A percentile compares a stretch with the other conserved stretches of the same genome.
These are phyloP conservation scores for Emericellopsis atlantica DNA, from an alignment of 2,329 filamentous ascomycete species.

Conservation along the genomic window DNA sequence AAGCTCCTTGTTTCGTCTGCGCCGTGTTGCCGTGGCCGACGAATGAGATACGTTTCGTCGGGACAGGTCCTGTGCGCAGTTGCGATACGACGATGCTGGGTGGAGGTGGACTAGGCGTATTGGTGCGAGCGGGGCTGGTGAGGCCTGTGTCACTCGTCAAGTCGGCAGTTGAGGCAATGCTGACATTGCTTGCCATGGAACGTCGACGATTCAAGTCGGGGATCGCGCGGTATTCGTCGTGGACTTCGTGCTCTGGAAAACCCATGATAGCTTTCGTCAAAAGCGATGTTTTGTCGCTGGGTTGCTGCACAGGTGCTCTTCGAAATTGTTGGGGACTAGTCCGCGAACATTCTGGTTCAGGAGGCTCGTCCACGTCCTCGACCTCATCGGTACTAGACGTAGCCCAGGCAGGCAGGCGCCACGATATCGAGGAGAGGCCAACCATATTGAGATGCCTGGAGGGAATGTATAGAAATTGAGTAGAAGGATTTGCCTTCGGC, in stretches of 20 bases:
- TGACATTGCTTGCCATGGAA: constrained; percentile 70
- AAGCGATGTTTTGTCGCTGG: constrained; percentile 60
- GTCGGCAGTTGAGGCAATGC: constrained; percentile 73
- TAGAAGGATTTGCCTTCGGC: neutral
- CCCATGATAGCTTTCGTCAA: constrained; percentile 73
- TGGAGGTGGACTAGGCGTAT: constrained; percentile 78
- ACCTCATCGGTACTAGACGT: constrained; percentile 44
- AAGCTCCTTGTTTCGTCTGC: neutral
- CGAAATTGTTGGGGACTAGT: constrained; percentile 25
- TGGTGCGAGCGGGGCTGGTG: constrained; percentile 79
- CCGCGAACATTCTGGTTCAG: constrained; percentile 38
- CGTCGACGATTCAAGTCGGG: constrained; percentile 29
- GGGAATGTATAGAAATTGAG: constrained; percentile 4
- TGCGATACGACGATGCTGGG: constrained; percentile 40
- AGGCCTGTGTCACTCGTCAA: constrained; percentile 89
- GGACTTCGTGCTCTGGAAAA: constrained; percentile 43
- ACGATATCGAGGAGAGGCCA: constrained; percentile 21
- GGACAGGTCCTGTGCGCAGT: constrained; percentile 18
- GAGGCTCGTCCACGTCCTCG: constrained; percentile 78
- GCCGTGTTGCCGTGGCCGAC: constrained; percentile 1
- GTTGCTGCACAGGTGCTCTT: constrained; percentile 32
- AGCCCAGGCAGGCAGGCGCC: constrained; percentile 17
- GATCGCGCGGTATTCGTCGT: constrained; percentile 19
- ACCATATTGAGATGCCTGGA: constrained; percentile 18
- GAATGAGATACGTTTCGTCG: constrained; percentile 12